Evolutionary conservation across 441 rosid species (phyloP), one percentile per base, ranked within the genome.

Genomic region (Biscutella laevigata): DNA sequence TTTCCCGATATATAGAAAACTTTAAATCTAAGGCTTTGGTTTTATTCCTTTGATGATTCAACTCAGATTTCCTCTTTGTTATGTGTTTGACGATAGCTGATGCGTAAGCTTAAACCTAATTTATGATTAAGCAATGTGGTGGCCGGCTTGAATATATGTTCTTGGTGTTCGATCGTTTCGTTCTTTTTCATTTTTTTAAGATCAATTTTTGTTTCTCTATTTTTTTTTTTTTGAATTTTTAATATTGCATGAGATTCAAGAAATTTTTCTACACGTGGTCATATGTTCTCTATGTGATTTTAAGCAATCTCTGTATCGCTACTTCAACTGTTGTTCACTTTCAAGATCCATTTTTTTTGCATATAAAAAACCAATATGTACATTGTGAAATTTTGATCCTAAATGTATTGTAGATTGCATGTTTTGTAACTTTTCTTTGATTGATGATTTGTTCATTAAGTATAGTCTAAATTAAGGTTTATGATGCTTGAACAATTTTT

Each of bases 141-240:
- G 38, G 20, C 47, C 7, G n/a, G n/a, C n/a, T n/a, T n/a, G n/a
- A 11, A 30, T 25, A 38, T 51, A 28, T 55, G 45, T 48, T 48
- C 57, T 64, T 47, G 38, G 36, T 54, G 57, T 54, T 62, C 28
- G 21, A n/a, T n/a, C n/a, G n/a, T 62, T 12, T 50, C 22, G 30
- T 13, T 20, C 1, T 41, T 21, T 7, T 19, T 34, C 21, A 13
- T 8, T 15, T 46, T 38, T 14, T 22, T 38, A n/a, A n/a, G n/a
- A n/a, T n/a, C n/a, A n/a, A n/a, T 47, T 46, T 27, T 20, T 22
- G 1, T 32, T 20, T 8, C 30, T 36, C 43, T 43, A 9, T 26
- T 46, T 59, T 41, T 37, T 12, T 14, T 35, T 61, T 32, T 22
- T 44, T n/a, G 35, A 38, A 30, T 29, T 44, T 30, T 28, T 27